phyloP scores from a whole-genome alignment of 306 rosid genomes.

The Prunus kanzakura region DNA sequence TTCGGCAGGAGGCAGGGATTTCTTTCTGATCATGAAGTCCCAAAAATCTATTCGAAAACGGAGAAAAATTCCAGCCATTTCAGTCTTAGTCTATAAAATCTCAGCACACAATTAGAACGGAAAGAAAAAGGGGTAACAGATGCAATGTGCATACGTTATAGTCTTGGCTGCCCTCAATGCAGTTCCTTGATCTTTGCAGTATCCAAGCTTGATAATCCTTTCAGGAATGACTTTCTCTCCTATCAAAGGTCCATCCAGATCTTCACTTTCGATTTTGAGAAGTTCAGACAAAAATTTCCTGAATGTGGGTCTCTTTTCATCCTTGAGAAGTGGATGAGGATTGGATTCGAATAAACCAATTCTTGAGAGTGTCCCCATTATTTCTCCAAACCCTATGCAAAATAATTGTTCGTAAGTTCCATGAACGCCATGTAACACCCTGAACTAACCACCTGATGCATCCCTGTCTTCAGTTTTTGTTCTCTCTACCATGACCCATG shows the following conservation, averaged over 20 bases:
- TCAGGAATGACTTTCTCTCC: slow-evolving; percentile 59
- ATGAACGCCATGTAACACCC: not conserved
- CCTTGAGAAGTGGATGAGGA: slow-evolving; percentile 53
- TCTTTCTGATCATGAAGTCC: slow-evolving; percentile 70
- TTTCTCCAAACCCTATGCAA: slow-evolving; percentile 66
- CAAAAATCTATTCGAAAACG: slow-evolving; percentile 53
- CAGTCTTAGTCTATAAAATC: not conserved
- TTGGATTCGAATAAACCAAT: slow-evolving; percentile 66
- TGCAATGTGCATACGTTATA: slow-evolving; percentile 45
- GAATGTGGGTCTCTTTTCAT: slow-evolving; percentile 55
- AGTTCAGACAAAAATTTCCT: slow-evolving; percentile 62
- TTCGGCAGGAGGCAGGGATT: slow-evolving; percentile 72
- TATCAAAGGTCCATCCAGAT: slow-evolving; percentile 27
- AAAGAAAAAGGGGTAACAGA: slow-evolving; percentile 5
- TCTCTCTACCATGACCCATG: no score
- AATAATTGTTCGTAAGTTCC: slow-evolving; percentile 5
- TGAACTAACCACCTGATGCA: no score
- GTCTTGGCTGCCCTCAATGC: slow-evolving; percentile 78
- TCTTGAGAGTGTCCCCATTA: slow-evolving; percentile 80
- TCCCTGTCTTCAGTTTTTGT: no score
- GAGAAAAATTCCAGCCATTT: not conserved
- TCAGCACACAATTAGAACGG: not conserved
- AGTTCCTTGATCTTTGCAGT: slow-evolving; percentile 59
- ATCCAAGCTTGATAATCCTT: slow-evolving; percentile 49
- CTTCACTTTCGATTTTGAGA: slow-evolving; percentile 39